Conservation (phyloP, 371 early-diverging fungal species). For the Zopfochytrium polystomum region DNA sequence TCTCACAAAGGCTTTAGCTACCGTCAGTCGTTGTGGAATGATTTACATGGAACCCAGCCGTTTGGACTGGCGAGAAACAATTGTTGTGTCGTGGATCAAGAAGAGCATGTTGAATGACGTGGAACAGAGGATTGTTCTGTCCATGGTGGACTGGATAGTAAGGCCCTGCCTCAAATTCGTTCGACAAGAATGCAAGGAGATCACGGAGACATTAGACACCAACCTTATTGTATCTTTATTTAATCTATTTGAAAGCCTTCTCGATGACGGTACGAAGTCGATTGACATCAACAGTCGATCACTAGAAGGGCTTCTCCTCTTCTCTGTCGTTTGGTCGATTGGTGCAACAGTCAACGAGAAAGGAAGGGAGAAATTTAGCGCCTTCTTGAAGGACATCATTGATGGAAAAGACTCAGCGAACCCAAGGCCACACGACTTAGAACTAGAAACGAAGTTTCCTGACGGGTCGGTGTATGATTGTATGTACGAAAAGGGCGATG, state of each 20-base stretch:
- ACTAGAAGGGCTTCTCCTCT: constrained; percentile 43
- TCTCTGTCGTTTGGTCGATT: constrained; percentile 44
- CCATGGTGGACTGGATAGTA: constrained; percentile 46
- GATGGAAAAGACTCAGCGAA: constrained; percentile 13
- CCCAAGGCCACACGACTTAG: constrained; percentile 26
- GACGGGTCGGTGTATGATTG: constrained; percentile 46
- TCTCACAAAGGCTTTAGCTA: constrained; percentile 35
- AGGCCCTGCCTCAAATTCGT: constrained; percentile 40
- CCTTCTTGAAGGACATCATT: constrained; percentile 25
- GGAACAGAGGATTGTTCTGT: constrained; percentile 35
- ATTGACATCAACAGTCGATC: constrained; percentile 23
- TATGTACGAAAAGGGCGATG: constrained; percentile 40
- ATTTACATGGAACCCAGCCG: constrained; percentile 54
- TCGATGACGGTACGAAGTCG: constrained; percentile 33
- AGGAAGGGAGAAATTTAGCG: constrained; percentile 41
- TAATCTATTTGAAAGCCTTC: constrained; percentile 47
- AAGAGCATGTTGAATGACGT: constrained; percentile 21
- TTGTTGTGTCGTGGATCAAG: constrained; percentile 49
- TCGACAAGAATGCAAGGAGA: constrained; percentile 41
- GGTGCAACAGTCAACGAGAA: constrained; percentile 44
- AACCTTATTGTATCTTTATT: constrained; percentile 43
- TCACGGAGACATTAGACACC: constrained; percentile 44
- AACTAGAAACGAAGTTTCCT: constrained; percentile 31
- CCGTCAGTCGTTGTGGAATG: constrained; percentile 60
- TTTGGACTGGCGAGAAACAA: constrained; percentile 50